These are phyloP conservation scores for Pelargonium citronellum DNA, from an alignment of 441 rosid genomes.

Conservation along the genomic window DNA sequence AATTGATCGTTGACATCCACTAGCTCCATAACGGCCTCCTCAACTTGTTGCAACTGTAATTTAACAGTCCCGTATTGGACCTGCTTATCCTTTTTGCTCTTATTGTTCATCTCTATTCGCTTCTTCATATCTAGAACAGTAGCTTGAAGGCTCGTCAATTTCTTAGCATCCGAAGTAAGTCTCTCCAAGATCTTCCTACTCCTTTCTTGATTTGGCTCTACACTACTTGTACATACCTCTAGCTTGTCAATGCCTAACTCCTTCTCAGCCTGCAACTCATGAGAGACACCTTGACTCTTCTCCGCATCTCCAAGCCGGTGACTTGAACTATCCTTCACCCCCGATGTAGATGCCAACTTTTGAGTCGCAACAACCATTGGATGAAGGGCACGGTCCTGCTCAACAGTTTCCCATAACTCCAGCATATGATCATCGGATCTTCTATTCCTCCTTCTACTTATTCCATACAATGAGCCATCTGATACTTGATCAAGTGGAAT, in stretches of 20 bases:
- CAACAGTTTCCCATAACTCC: conserved; percentile 54
- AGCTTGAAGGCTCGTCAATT: conserved; percentile 48
- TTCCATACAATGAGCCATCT: conserved; percentile 40
- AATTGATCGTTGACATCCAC: conserved; percentile 44
- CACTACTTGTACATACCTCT: conserved; percentile 42
- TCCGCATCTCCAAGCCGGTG: conserved; percentile 25
- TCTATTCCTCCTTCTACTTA: conserved; percentile 35
- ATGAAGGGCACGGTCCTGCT: conserved; percentile 30
- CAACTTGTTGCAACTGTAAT: conserved; percentile 55
- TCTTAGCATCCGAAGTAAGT: conserved; percentile 61
- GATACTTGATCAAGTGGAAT: conserved; percentile 85
- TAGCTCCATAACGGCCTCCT: conserved; percentile 55
- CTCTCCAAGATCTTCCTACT: conserved; percentile 55
- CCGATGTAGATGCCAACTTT: conserved; percentile 22
- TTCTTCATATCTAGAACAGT: conserved; percentile 53
- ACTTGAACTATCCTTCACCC: conserved; percentile 8
- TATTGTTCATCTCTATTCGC: conserved; percentile 48
- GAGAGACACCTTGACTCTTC: conserved; percentile 36
- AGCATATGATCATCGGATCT: conserved; percentile 46
- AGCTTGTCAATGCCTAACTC: conserved; percentile 43
- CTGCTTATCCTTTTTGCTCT: conserved; percentile 41
- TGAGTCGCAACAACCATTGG: conserved; percentile 22
- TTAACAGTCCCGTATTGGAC: conserved; percentile 51
- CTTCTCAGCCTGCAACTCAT: conserved; percentile 40
- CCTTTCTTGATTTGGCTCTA: conserved; percentile 34